phyloP scores from a whole-genome alignment of 345 rosid species.

The Melaleuca alternifolia region DNA sequence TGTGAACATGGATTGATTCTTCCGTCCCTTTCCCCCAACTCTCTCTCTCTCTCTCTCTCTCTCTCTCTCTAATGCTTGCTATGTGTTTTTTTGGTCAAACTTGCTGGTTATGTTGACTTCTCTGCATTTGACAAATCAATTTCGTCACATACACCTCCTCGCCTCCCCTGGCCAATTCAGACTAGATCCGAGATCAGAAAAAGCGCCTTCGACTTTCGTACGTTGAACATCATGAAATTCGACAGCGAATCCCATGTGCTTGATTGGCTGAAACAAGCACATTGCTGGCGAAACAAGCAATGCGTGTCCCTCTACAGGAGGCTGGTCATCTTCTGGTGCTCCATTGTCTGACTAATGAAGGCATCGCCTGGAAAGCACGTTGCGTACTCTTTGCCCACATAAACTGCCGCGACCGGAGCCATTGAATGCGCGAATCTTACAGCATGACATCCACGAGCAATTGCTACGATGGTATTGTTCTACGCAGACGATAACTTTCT shows the following conservation, averaged over 20 bases:
- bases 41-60: neutral
- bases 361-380: neutral
- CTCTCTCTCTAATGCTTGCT: neutral
- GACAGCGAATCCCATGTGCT: neutral
- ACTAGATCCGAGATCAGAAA: neutral
- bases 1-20: neutral
- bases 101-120: neutral
- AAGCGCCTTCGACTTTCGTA: neutral
- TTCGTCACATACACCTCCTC: neutral
- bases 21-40: neutral
- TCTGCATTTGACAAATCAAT: neutral
- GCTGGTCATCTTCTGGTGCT: neutral
- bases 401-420: neutral
- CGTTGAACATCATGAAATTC: neutral
- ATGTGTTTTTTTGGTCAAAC: too few relatives aligned
- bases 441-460: neutral
- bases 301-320: neutral
- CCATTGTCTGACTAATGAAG: neutral
- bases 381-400: neutral
- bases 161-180: neutral
- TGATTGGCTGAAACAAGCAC: neutral
- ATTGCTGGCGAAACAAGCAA: neutral
- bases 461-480: neutral
- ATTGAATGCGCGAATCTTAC: neutral
- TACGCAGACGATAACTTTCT: neutral